Base-by-base conservation (phyloP, 2,329 filamentous ascomycete genomes). In the Chrysosporium keratinophilum region DNA sequence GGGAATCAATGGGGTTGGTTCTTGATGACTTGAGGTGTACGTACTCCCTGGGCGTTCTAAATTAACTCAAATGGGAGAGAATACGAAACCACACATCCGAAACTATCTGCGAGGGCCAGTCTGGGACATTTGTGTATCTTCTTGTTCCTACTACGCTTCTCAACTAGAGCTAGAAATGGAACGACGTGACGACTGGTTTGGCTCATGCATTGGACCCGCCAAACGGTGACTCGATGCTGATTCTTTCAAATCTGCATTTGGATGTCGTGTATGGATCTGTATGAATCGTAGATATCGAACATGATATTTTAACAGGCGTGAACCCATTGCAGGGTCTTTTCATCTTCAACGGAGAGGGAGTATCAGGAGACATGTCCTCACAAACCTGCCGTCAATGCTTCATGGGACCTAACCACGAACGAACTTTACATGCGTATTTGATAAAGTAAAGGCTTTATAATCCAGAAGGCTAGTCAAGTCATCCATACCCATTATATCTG, bases 21-120 rank as follows among this genome's bases (percentile, higher is more conserved):
- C 51, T 54, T 47, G 45, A 54, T 54, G 51, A 44, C 51, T 54
- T 48, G 11, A 54, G 51, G 51, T 52, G 50, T 52, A 46, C 34
- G 45, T 52, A 52, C 50, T 52, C 50, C 35, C 42, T 46, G 33
- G 48, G 41, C 7, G 20, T 31, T 52, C 46, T 52, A 52, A 45
- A 52, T 31, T 23, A 46, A 52, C 46, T 46, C 34, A 41, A 46
- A 52, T 46, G 50, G 50, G 50, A 52, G 50, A 45, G 50, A 45
- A 46, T 52, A 40, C 41, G 34, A 44, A 52, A 40, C 39, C 41
- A 12, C 20, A 46, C 34, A 51, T 44, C 37, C 19, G 33, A 20
- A 41, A 40, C 7, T 9, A 31, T 42, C 3, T 12, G 15, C 14
- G 37, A 33, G 20, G 20, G 28, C 9, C 42, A 40, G 23, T 47